A percentile compares a stretch with the other conserved stretches of the same genome.
phyloP scores from a whole-genome alignment of 2,329 filamentous ascomycete genomes.

The Esteya vermicola region DNA sequence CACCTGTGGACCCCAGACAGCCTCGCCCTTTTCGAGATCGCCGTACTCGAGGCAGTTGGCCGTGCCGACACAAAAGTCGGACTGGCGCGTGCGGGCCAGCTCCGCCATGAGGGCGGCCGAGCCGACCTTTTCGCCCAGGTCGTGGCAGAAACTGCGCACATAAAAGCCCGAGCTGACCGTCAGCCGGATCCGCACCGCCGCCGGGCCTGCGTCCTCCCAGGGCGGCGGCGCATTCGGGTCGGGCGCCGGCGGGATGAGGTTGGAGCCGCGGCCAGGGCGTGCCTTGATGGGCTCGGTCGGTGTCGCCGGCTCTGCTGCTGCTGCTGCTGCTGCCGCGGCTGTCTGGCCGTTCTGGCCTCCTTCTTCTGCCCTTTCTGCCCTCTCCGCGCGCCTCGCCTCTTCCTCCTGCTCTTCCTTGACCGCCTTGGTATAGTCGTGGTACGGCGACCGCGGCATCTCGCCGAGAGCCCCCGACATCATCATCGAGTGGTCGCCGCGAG shows the following conservation, averaged over 20 bases:
- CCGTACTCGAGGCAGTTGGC: slow-evolving; percentile 64
- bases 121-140: slow-evolving; percentile 68
- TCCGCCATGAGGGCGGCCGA: slow-evolving; percentile 80
- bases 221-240: slow-evolving; percentile 34
- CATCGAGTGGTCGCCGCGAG: slow-evolving; percentile 16
- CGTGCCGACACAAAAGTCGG: slow-evolving; percentile 58
- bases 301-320: not conserved
- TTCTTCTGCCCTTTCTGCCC: not conserved
- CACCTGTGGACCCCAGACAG: slow-evolving; percentile 70
- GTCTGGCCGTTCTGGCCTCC: not conserved
- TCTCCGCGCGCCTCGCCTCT: not conserved
- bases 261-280: slow-evolving; percentile 31
- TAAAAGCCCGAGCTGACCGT: slow-evolving; percentile 95
- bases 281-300: slow-evolving; percentile 1
- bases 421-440: slow-evolving; percentile 2
- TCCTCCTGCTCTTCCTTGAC: not conserved
- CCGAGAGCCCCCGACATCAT: slow-evolving; percentile 46
- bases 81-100: slow-evolving; percentile 68
- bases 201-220: slow-evolving; percentile 48
- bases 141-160: slow-evolving; percentile 84
- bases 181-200: slow-evolving; percentile 74
- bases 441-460: slow-evolving; percentile 28
- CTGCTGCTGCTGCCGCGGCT: not conserved
- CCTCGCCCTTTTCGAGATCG: slow-evolving; percentile 62
- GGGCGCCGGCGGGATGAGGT: slow-evolving; percentile 35